Evolutionary conservation across 495 filamentous ascomycete genomes (phyloP).

Genomic region (Haplographium delicatum): DNA sequence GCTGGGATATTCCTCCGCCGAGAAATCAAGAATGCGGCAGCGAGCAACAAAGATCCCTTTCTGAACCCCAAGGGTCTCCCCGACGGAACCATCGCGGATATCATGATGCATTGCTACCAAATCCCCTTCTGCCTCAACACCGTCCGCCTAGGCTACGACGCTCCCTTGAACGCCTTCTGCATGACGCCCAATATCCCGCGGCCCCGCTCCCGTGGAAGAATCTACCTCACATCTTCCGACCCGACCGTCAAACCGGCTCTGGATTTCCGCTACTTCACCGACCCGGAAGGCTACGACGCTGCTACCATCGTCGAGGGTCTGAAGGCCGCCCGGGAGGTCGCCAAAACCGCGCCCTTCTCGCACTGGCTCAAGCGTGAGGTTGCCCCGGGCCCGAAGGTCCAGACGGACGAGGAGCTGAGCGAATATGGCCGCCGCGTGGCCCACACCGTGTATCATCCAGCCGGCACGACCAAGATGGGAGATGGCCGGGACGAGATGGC

Average conservation of each 20-base stretch:
- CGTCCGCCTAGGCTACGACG: constrained; percentile 63
- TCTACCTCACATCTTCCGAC: constrained; percentile 68
- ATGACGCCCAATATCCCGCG: constrained; percentile 90
- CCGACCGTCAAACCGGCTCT: constrained; percentile 71
- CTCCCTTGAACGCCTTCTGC: constrained; percentile 74
- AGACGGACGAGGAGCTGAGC: constrained; percentile 64
- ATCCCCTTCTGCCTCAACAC: constrained; percentile 76
- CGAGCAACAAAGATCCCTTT: constrained; percentile 25
- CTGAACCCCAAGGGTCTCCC: constrained; percentile 30
- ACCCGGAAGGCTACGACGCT: constrained; percentile 76
- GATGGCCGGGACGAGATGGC: constrained; percentile 58
- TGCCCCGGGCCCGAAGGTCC: constrained; percentile 63
- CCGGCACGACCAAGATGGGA: constrained; percentile 85
- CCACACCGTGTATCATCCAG: constrained; percentile 83
- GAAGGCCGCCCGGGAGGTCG: constrained; percentile 64
- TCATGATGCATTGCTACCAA: constrained; percentile 94
- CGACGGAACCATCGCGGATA: constrained; percentile 65
- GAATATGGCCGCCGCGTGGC: constrained; percentile 71
- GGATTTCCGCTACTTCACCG: constrained; percentile 87
- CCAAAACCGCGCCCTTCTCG: constrained; percentile 65
- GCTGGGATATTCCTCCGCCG: constrained; percentile 80
- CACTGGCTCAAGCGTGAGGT: constrained; percentile 77
- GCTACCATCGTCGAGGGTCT: constrained; percentile 76
- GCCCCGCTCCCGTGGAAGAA: constrained; percentile 64
- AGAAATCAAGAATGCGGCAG: constrained; percentile 56